Evolutionary conservation across 139 green algal species (phyloP).

Genomic region (Pseudopediastrum boryanum): DNA sequence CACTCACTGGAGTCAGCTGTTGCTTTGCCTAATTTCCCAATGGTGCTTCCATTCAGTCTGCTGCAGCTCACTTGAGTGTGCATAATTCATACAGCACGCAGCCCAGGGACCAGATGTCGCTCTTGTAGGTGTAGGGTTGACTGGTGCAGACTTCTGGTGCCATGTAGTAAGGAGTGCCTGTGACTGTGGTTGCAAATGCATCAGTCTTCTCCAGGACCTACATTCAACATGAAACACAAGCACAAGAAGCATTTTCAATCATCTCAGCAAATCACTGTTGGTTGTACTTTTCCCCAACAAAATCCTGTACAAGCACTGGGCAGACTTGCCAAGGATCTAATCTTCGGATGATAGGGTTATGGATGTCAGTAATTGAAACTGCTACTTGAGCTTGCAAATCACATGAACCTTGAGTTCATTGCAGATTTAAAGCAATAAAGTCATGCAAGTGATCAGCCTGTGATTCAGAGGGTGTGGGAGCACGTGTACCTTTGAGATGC

Average conservation of each 20-base stretch:
- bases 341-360: too few relatives aligned
- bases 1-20: too few relatives aligned
- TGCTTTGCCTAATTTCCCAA: background rate
- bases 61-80: conserved; percentile 67
- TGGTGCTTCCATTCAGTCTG: too few relatives aligned
- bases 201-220: conserved; percentile 64
- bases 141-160: conserved; percentile 71
- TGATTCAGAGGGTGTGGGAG: background rate
- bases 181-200: conserved; percentile 68
- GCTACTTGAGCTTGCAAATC: too few relatives aligned
- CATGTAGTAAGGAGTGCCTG: conserved; percentile 59
- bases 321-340: too few relatives aligned
- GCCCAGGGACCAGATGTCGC: conserved; percentile 85
- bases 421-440: too few relatives aligned
- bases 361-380: too few relatives aligned
- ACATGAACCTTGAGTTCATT: too few relatives aligned
- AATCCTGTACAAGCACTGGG: too few relatives aligned
- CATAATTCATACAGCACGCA: conserved; percentile 89
- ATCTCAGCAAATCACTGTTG: background rate
- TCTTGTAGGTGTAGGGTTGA: conserved; percentile 74
- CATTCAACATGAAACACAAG: background rate
- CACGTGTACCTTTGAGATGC: conserved; percentile 64
- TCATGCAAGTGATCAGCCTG: too few relatives aligned
- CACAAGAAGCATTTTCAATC: background rate
- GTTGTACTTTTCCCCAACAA: too few relatives aligned